Conservation (phyloP, 768 basidiomycete species). For the Podaxis sp. region DNA sequence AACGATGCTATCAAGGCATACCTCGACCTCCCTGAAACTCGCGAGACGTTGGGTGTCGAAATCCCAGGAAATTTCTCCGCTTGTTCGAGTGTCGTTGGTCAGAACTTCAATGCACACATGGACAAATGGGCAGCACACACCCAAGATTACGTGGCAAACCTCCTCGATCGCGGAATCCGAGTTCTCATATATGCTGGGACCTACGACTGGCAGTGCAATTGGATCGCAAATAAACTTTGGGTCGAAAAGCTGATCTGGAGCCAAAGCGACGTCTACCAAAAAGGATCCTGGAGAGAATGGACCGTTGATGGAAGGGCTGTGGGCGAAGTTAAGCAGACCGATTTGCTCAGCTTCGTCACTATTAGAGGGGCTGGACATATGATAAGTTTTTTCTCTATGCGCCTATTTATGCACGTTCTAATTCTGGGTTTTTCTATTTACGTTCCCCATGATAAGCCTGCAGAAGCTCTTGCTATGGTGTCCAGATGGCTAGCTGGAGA, state of each 20-base stretch:
- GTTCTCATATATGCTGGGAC: constrained; percentile 73
- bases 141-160: constrained; percentile 59
- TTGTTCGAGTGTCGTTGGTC: constrained; percentile 49
- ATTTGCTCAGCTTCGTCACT: constrained; percentile 37
- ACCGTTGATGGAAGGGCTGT: constrained; percentile 46
- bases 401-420: not conserved
- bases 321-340: constrained; percentile 49
- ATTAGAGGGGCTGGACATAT: constrained; percentile 50
- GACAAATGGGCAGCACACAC: constrained; percentile 59
- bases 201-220: constrained; percentile 80
- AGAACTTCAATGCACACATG: constrained; percentile 48
- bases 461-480: constrained; percentile 58
- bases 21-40: constrained; percentile 51
- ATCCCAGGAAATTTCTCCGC: constrained; percentile 47
- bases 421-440: constrained; percentile 25
- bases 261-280: constrained; percentile 45
- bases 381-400: constrained; percentile 34
- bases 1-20: constrained; percentile 41
- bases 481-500: constrained; percentile 53
- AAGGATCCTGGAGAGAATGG: constrained; percentile 44
- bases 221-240: constrained; percentile 76
- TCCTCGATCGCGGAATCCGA: constrained; percentile 74
- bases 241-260: constrained; percentile 71
- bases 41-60: constrained; percentile 52
- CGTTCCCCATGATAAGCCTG: constrained; percentile 68